phyloP scores from a whole-genome alignment of 176 grass and related monocot species.

The Raddia guianensis region DNA sequence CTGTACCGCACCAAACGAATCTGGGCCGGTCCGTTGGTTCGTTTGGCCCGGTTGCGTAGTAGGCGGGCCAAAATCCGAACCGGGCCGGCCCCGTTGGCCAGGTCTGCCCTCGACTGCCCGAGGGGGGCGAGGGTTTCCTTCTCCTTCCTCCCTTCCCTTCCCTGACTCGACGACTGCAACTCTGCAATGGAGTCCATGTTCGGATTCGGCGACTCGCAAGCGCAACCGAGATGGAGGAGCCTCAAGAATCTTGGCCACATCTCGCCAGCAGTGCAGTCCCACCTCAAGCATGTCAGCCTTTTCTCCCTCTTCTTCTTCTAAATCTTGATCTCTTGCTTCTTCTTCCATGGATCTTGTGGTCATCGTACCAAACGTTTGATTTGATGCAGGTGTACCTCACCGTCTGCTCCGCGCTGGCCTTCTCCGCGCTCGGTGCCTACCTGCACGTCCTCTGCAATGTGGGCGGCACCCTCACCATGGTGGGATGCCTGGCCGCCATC shows the following conservation, averaged over 20 bases:
- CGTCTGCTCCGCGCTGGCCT: constrained; percentile 63
- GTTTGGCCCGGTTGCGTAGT: too few relatives aligned
- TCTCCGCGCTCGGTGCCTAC: constrained; percentile 62
- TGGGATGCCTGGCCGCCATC: constrained; percentile 56
- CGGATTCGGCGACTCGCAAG: neutral
- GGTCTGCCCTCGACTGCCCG: too few relatives aligned
- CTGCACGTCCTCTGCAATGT: constrained; percentile 62
- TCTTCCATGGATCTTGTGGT: neutral
- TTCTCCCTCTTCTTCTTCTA: neutral
- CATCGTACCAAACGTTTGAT: too few relatives aligned
- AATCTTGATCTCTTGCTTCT: neutral
- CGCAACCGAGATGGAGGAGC: constrained; percentile 3
- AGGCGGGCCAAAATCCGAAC: too few relatives aligned
- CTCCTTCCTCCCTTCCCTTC: too few relatives aligned
- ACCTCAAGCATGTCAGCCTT: constrained; percentile 31
- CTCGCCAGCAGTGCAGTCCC: constrained; percentile 29
- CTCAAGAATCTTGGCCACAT: constrained; percentile 37
- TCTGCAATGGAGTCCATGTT: constrained; percentile 9
- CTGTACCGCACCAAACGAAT: too few relatives aligned
- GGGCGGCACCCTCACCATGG: constrained; percentile 57
- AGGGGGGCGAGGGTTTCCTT: too few relatives aligned
- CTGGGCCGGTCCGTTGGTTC: too few relatives aligned
- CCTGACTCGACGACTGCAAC: too few relatives aligned
- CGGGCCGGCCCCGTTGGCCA: too few relatives aligned
- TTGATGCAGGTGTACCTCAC: constrained; percentile 60